phyloP scores from a whole-genome alignment of 768 basidiomycete species.

The Amanita muscaria region DNA sequence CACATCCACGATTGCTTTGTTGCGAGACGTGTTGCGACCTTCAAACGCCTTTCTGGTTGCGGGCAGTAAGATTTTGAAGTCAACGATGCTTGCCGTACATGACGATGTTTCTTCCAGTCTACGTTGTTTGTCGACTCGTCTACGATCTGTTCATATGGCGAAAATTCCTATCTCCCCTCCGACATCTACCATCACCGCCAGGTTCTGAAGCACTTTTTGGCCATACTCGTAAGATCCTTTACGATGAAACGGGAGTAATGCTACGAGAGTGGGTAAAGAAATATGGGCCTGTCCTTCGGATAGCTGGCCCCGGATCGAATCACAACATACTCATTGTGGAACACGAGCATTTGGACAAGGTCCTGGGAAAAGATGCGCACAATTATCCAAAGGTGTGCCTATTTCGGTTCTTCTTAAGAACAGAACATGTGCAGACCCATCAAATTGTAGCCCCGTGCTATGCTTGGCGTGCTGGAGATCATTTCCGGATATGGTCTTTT shows the following conservation, averaged over 20 bases:
- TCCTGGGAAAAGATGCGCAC: conserved; percentile 30
- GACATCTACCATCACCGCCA: conserved; percentile 30
- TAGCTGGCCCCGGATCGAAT: conserved; percentile 32
- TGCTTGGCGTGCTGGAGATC: conserved; percentile 29
- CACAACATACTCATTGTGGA: conserved; percentile 32
- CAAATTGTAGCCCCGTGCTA: conserved; percentile 25
- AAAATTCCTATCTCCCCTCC: conserved; percentile 27
- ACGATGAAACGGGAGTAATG: conserved; percentile 30
- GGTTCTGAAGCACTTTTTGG: conserved; percentile 25
- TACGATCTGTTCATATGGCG: conserved; percentile 27
- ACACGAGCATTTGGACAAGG: conserved; percentile 32
- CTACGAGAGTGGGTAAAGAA: conserved; percentile 34
- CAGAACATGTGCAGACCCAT: not conserved
- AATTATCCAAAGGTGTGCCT: conserved; percentile 33
- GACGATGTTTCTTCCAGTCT: too few species aligned
- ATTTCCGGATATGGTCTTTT: conserved; percentile 32
- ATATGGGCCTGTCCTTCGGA: conserved; percentile 32
- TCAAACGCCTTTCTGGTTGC: too few species aligned
- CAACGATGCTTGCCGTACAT: too few species aligned
- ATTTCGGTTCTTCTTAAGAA: not conserved
- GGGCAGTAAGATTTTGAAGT: too few species aligned
- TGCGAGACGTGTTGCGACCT: too few species aligned
- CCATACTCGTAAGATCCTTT: conserved; percentile 29
- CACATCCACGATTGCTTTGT: too few species aligned
- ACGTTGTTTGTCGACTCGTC: conserved; percentile 8